phyloP scores from a whole-genome alignment of 345 rosid species.

The Salix brachista region DNA sequence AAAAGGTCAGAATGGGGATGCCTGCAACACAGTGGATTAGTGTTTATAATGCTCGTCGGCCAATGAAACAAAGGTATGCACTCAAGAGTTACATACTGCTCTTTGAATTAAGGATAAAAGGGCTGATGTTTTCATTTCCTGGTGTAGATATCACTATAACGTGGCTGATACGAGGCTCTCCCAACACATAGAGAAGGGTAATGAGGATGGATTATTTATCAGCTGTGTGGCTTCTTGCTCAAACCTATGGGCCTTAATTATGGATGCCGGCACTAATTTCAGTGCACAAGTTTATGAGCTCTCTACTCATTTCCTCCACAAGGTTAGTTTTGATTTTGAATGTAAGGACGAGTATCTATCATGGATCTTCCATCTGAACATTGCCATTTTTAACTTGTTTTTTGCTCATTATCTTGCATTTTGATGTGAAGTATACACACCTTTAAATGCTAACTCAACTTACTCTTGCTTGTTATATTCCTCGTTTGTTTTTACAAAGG shows the following conservation, averaged over 20 bases:
- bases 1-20: constrained; percentile 94
- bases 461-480: constrained; percentile 8
- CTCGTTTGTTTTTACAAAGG: constrained; percentile 33
- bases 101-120: constrained; percentile 3
- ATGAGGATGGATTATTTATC: constrained; percentile 80
- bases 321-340: constrained; percentile 46
- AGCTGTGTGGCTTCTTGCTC: constrained; percentile 91
- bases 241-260: constrained; percentile 92
- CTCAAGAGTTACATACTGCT: constrained; percentile 9
- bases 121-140: constrained; percentile 15
- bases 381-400: background rate
- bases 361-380: background rate
- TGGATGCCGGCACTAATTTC: constrained; percentile 96
- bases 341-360: constrained; percentile 1
- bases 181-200: constrained; percentile 85
- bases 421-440: background rate
- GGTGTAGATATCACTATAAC: constrained; percentile 84
- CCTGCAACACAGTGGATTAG: constrained; percentile 99
- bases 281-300: constrained; percentile 77
- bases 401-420: background rate
- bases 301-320: constrained; percentile 72
- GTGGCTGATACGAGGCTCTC: constrained; percentile 74
- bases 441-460: background rate
- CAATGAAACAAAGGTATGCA: constrained; percentile 86
- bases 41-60: constrained; percentile 88